Conservation (phyloP, 2,329 filamentous ascomycete species). For the Calonectria henricotiae region DNA sequence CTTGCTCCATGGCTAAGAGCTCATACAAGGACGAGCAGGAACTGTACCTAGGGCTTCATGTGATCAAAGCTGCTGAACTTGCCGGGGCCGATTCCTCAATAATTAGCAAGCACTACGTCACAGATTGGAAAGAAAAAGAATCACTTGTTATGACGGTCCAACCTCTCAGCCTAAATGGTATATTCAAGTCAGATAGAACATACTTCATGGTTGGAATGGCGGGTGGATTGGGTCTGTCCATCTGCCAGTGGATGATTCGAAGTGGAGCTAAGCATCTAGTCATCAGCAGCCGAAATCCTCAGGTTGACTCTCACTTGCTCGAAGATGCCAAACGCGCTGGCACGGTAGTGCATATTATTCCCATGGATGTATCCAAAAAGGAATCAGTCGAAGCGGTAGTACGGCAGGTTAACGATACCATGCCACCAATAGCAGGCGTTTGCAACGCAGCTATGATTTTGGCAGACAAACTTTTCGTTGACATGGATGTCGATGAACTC, state of each 20-base stretch:
- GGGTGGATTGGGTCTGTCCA: slow-evolving; percentile 56
- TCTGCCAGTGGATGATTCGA: slow-evolving; percentile 58
- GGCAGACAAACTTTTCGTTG: slow-evolving; percentile 48
- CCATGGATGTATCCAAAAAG: slow-evolving; percentile 47
- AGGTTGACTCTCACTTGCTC: slow-evolving; percentile 47
- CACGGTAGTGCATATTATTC: slow-evolving; percentile 42
- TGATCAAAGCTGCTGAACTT: slow-evolving; percentile 30
- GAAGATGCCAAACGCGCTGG: slow-evolving; percentile 37
- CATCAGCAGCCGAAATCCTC: slow-evolving; percentile 59
- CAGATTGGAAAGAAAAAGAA: slow-evolving; percentile 31
- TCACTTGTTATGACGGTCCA: slow-evolving; percentile 28
- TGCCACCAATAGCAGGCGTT: slow-evolving; percentile 59
- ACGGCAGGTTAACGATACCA: slow-evolving; percentile 46
- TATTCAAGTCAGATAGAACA: slow-evolving; percentile 50
- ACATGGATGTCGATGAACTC: slow-evolving; percentile 45
- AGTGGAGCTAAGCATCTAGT: slow-evolving; percentile 57
- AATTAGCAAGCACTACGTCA: slow-evolving; percentile 22
- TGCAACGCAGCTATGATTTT: slow-evolving; percentile 60
- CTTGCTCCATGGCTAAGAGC: slow-evolving; percentile 9
- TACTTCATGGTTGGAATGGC: slow-evolving; percentile 57
- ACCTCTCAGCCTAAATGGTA: slow-evolving; percentile 24
- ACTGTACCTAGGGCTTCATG: too few species aligned
- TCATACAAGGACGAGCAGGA: background rate
- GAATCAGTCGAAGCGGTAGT: slow-evolving; percentile 28
- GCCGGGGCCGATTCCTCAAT: slow-evolving; percentile 16